Conservation (phyloP, 345 rosid species). For the Odontarrhena argentea region DNA sequence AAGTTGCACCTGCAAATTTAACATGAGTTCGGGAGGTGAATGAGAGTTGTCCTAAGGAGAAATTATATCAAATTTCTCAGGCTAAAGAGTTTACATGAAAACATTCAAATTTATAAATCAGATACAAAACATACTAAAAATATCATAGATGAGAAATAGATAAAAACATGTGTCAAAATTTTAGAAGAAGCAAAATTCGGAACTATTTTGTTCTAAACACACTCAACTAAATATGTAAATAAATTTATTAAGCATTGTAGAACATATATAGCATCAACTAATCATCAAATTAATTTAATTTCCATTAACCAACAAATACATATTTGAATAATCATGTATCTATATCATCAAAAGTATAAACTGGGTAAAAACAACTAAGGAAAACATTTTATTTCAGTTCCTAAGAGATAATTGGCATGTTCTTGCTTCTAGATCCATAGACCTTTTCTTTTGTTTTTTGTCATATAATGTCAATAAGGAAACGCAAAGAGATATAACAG, state of each 20-base stretch:
- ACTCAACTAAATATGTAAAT: no score
- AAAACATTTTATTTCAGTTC: no score
- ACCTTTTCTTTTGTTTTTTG: no score
- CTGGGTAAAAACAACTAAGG: no score
- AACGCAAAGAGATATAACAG: background rate
- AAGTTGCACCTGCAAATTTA: conserved; percentile 64
- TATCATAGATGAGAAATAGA: background rate
- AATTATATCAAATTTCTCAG: background rate
- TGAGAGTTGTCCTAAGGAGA: background rate
- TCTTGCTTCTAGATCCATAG: no score
- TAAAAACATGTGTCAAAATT: background rate
- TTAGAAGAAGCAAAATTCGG: background rate
- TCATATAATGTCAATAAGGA: background rate
- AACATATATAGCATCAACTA: background rate
- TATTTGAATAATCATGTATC: background rate
- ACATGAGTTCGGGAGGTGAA: background rate
- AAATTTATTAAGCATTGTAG: background rate
- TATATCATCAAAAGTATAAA: background rate
- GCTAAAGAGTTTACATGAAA: background rate
- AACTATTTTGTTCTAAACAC: background rate
- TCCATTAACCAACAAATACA: background rate
- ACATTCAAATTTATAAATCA: background rate
- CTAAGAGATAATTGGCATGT: no score
- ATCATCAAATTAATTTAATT: background rate
- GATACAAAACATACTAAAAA: background rate